Base-by-base conservation (phyloP, 23 red algal genomes). In the Gracilariopsis chorda region DNA sequence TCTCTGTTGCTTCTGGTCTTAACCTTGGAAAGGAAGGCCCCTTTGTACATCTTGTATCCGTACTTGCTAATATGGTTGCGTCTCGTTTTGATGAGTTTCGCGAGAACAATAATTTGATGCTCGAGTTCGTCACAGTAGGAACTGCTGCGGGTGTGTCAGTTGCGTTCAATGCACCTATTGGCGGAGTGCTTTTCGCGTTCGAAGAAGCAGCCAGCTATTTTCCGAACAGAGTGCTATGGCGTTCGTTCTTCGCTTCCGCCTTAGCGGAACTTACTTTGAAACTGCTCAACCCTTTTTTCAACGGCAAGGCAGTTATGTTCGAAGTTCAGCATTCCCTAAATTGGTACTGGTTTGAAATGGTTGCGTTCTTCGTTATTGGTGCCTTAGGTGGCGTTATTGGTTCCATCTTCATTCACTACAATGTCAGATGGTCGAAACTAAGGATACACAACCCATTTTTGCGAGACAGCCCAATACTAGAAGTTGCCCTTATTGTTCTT, bases 301-400 rank as follows among this genome's bases (percentile, higher is more conserved):
- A 96, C 47, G 94, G 86, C 17, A 75, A 83, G 40, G 82, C 86
- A 28, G 87, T 96, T 40, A 92, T 92, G 80, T 96, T 96, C 43
- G 74, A 93, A 51, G 84, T 96, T 30, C 40, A 92, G 7, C 82
- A 88, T 64, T 77, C 83, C 30, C 69, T 96, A 37, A 37, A 57
- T 27, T 96, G 94, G 94, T 73, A 93, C 25, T 96, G 94, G 94
- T 96, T 96, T 87, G 94, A 96, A 80, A 82, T 96, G 72, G 53
- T 96, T 56, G 63, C 86, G 21, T 93, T 96, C 53, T 90, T 83
- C 20, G 11, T 93, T 14, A 88, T 88, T 34, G 94, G 94, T 55
- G 60, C 79, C 13, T 64, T 96, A 19, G 94, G 94, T 60, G 94
- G 94, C 39, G 59, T 96, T 21, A 37, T 96, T 51, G 94, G 94